A percentile compares a stretch with the other conserved stretches of the same genome.
Evolutionary conservation across 2,329 filamentous ascomycete genomes (phyloP).

Genomic region (Trichoderma lentiforme): DNA sequence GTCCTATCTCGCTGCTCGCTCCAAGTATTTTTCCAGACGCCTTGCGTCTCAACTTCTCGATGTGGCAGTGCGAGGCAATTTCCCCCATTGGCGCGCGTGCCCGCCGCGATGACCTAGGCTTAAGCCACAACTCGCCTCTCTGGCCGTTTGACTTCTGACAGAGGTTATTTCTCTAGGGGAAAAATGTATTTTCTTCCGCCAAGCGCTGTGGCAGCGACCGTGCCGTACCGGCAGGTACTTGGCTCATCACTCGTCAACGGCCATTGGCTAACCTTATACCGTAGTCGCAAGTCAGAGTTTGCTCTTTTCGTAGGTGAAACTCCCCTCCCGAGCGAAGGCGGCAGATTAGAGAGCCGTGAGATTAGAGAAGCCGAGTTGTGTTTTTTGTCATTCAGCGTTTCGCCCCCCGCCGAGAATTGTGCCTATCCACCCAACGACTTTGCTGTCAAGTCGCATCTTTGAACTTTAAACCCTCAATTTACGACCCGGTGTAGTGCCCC

Average conservation of each 20-base stretch:
- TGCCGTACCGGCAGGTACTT: neutral
- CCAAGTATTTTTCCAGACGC: neutral
- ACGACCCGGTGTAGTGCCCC: neutral
- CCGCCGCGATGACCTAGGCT: neutral
- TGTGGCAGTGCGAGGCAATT: neutral
- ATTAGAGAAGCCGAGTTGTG: no score
- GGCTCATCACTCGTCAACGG: neutral
- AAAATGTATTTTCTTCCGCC: neutral
- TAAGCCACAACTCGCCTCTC: neutral
- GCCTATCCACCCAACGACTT: neutral
- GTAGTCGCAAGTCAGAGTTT: neutral
- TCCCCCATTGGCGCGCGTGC: neutral
- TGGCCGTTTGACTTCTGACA: slow-evolving; percentile 3
- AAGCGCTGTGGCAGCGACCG: neutral
- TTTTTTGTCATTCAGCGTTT: neutral
- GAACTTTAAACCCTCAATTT: neutral
- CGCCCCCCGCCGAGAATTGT: neutral
- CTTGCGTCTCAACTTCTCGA: neutral
- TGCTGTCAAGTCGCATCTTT: neutral
- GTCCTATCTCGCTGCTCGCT: neutral
- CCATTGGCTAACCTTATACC: neutral
- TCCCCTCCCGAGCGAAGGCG: neutral
- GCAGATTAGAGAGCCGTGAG: neutral
- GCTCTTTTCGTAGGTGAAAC: neutral
- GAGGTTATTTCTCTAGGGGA: neutral